These are phyloP conservation scores for Zea luxurians DNA, from an alignment of 176 grass and related monocot species.

Conservation along the genomic window DNA sequence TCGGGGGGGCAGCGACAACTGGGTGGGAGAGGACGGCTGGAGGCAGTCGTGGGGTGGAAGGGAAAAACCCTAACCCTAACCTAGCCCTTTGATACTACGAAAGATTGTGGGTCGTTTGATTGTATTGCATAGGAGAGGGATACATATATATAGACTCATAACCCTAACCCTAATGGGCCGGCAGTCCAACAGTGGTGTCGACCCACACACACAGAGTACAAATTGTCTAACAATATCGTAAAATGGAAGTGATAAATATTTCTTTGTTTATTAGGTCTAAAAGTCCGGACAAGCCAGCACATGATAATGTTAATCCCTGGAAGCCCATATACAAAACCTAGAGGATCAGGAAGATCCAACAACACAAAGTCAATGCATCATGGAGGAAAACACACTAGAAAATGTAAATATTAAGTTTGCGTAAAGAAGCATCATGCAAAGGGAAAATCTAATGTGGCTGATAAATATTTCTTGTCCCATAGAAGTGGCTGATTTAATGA, in stretches of 20 bases:
- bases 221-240: too few relatives aligned
- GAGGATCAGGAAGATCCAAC: conserved; percentile 1
- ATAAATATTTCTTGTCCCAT: not conserved
- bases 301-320: not conserved
- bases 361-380: not conserved
- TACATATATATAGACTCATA: too few relatives aligned
- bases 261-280: conserved; percentile 16
- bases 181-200: too few relatives aligned
- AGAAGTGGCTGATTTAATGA: conserved; percentile 24
- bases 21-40: too few relatives aligned
- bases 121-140: too few relatives aligned
- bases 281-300: conserved; percentile 9
- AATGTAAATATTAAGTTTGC: conserved; percentile 10
- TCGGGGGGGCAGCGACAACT: too few relatives aligned
- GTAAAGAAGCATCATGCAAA: conserved; percentile 5
- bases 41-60: too few relatives aligned
- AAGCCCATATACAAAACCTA: conserved; percentile 4
- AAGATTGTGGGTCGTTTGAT: too few relatives aligned
- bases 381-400: conserved; percentile 5
- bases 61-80: too few relatives aligned
- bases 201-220: too few relatives aligned
- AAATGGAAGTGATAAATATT: conserved; percentile 5
- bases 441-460: not conserved
- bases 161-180: too few relatives aligned
- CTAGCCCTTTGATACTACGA: too few relatives aligned